Base-by-base conservation (phyloP, 108 stramenopile genomes). In the Cyclostephanos tholiformis region DNA sequence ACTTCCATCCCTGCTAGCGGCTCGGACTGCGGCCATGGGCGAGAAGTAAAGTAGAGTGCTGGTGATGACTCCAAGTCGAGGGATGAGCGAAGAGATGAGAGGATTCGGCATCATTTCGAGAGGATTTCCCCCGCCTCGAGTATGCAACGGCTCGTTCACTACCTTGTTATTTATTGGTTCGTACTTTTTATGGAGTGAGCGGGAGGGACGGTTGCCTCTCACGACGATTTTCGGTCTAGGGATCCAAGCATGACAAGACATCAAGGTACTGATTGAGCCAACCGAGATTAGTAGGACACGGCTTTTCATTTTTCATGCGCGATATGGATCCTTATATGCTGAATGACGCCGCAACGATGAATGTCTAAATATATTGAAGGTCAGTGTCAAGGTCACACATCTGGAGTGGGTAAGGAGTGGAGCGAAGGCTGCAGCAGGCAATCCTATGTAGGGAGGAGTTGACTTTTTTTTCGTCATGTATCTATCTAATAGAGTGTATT, bases 31-130 rank as follows among this genome's bases (percentile, higher is more conserved):
- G n/a, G 46, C 30, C 26, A 76, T 59, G 12, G 85, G 85, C 22
- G 85, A 84, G 20, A 86, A 72, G 41, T 86, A 86, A 0, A 86
- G 64, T 4, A 77, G 62, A 2, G 76, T 82, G 25, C 75, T 68
- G 13, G 83, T 86, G 23, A 86, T 49, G 19, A 86, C 63, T 39
- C 85, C 85, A 50, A 86, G 63, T 46, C 51, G 26, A 22, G 85
- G 85, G 26, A 78, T 67, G 14, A 78, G 48, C 17, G 75, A 82
- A 4, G 71, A 55, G 23, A 79, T 60, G 9, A 68, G 29, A 4
- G 69, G 48, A 14, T 55, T 72, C 36, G 35, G 1, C 5, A 63
- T 50, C 48, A 65, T 70, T 52, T 79, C 63, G 13, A 72, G 66
- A 32, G 77, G 51, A 0, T 49, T 58, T n/a, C 58, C 65, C 46